Evolutionary conservation across 148 eudicot species (phyloP), one percentile per base, ranked within the genome.

Genomic region (Limonium bicolor): DNA sequence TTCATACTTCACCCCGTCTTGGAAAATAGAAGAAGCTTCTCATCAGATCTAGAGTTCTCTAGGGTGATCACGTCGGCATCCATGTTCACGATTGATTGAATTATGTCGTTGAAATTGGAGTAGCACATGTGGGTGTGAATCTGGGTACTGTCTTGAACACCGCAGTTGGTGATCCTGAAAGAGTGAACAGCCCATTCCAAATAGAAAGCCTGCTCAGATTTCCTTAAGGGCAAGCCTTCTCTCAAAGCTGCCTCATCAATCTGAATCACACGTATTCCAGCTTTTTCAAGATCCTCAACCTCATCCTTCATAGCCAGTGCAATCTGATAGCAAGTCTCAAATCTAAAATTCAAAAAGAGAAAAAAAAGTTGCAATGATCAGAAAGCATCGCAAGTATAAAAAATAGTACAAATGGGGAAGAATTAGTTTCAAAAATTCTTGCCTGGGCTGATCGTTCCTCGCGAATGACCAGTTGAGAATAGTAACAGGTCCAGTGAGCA

Each of bases 401-500:
- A n/a, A n/a, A n/a, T n/a, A n/a, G n/a, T n/a, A n/a, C n/a, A n/a
- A n/a, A n/a, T n/a, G n/a, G n/a, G n/a, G n/a, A n/a, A n/a, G n/a
- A n/a, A n/a, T n/a, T n/a, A n/a, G 7, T 11, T 13, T 16, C 38
- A 11, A 7, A n/a, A 10, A 51, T 26, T 12, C 7, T 21, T 50
- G 72, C 83, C 77, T 76, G 30, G 80, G 80, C 13, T 76, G 78
- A 59, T 76, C 92, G 41, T 80, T 62, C 55, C 83, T 57, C 35
- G 70, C 80, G 29, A 76, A 80, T 16, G 88, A 80, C 88, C 88
- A 80, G 63, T 76, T 76, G 35, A 80, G 58, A 42, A 80, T 80
- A 56, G 88, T 80, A 28, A 80, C 83, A 19, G 80, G 86, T 48
- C 94, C 83, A 1, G 94, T 82, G 43, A 82, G 86, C 94, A 82